Conservation (phyloP, 2,329 filamentous ascomycete genomes). For the Pyricularia grisea region DNA sequence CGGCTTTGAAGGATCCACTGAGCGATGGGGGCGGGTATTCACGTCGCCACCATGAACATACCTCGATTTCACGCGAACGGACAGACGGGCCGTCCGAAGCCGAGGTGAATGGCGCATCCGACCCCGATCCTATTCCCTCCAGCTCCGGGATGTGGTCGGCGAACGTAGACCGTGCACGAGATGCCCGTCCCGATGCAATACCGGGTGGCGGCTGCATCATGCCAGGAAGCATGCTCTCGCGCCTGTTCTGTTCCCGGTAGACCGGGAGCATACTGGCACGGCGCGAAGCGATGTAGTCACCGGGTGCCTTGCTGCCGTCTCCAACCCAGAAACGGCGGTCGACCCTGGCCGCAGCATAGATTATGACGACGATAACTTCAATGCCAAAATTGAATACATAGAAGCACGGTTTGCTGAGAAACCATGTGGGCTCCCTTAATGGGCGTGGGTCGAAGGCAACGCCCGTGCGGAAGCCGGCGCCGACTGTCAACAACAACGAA, state of each 20-base stretch:
- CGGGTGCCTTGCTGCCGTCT: constrained; percentile 53
- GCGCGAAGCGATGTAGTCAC: constrained; percentile 28
- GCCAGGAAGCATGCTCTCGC: background rate
- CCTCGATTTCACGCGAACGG: constrained; percentile 3
- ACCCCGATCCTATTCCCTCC: background rate
- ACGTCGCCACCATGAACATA: background rate
- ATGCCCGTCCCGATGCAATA: background rate
- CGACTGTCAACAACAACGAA: constrained; percentile 51
- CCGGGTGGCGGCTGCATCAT: background rate
- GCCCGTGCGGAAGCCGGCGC: constrained; percentile 59
- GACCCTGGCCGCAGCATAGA: constrained; percentile 59
- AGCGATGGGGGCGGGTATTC: background rate
- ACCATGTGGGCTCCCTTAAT: constrained; percentile 52
- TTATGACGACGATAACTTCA: constrained; percentile 60
- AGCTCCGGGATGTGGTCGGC: background rate
- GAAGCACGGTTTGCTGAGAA: constrained; percentile 61
- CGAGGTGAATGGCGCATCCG: background rate
- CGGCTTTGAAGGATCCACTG: background rate
- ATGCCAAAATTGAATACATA: constrained; percentile 72
- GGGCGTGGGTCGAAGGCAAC: constrained; percentile 44
- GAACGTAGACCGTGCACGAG: background rate
- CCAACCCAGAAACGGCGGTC: constrained; percentile 70
- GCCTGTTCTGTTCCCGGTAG: background rate
- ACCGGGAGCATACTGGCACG: background rate
- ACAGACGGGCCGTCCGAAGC: background rate